These are phyloP conservation scores for Pichia eremophila DNA, from an alignment of 805 yeast species.

Conservation along the genomic window DNA sequence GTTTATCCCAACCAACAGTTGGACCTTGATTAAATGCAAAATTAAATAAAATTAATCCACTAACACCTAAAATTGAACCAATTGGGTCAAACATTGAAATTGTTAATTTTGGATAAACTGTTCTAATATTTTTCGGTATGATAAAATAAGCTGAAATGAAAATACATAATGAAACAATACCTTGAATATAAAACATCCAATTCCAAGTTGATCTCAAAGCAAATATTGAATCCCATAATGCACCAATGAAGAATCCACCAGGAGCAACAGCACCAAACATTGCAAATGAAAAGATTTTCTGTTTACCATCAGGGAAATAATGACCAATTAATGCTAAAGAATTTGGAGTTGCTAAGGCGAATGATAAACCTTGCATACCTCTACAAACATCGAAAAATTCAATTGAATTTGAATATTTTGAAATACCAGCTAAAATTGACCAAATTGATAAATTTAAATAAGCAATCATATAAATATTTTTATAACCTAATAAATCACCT, in stretches of 20 bases:
- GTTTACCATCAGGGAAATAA: constrained; percentile 35
- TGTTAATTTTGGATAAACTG: constrained; percentile 7
- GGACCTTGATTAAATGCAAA: constrained; percentile 75
- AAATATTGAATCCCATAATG: constrained; percentile 39
- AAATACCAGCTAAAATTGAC: constrained; percentile 51
- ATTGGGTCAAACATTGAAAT: constrained; percentile 33
- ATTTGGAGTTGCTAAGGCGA: constrained; percentile 50
- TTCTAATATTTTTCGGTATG: constrained; percentile 28
- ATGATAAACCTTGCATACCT: constrained; percentile 58
- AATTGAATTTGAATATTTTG: constrained; percentile 39
- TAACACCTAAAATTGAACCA: constrained; percentile 50
- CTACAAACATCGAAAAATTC: constrained; percentile 45
- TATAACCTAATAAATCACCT: constrained; percentile 67
- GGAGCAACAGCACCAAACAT: constrained; percentile 56
- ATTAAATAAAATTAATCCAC: constrained; percentile 53
- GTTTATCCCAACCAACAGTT: constrained; percentile 52
- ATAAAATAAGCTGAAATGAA: constrained; percentile 27
- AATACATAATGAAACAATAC: constrained; percentile 29
- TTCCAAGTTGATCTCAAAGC: constrained; percentile 47
- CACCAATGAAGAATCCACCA: constrained; percentile 49
- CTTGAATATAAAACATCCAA: constrained; percentile 46
- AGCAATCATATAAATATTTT: constrained; percentile 43
- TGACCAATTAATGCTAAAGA: constrained; percentile 48
- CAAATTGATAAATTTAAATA: constrained; percentile 47
- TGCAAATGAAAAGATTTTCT: constrained; percentile 48